Evolutionary conservation across 257 asterid genomes (phyloP).

Genomic region (Rubia yunnanensis): DNA sequence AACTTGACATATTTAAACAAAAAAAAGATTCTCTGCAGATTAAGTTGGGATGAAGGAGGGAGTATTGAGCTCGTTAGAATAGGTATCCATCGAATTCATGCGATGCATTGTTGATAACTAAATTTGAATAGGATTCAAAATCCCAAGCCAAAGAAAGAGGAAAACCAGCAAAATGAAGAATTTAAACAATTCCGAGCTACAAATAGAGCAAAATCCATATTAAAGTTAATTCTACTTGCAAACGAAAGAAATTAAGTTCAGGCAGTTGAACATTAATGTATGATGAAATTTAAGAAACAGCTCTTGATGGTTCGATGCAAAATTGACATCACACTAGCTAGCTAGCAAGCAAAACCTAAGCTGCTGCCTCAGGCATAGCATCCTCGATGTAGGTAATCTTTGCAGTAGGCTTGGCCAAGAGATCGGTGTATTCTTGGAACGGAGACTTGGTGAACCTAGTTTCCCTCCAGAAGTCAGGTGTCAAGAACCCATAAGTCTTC

Average conservation of each 20-base stretch:
- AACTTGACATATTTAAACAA: too few relatives aligned
- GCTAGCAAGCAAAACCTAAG: slow-evolving; percentile 16
- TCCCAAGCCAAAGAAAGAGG: neutral
- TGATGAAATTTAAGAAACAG: neutral
- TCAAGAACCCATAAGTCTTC: slow-evolving; percentile 58
- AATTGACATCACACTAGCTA: neutral
- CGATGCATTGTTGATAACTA: too few relatives aligned
- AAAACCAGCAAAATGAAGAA: too few relatives aligned
- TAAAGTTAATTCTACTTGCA: neutral
- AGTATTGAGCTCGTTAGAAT: too few relatives aligned
- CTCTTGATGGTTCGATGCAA: neutral
- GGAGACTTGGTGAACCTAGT: slow-evolving; percentile 56
- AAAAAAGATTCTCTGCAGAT: too few relatives aligned
- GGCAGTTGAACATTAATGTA: neutral
- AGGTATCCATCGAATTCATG: too few relatives aligned
- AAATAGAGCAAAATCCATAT: neutral
- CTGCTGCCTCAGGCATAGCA: slow-evolving; percentile 19
- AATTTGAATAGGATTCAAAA: neutral
- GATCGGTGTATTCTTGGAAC: slow-evolving; percentile 64
- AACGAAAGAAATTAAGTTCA: neutral
- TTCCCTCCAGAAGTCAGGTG: slow-evolving; percentile 73
- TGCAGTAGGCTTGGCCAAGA: slow-evolving; percentile 44
- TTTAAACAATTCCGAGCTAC: too few relatives aligned
- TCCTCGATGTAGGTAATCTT: slow-evolving; percentile 39
- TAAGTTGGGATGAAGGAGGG: too few relatives aligned